phyloP scores from a whole-genome alignment of 2,329 filamentous ascomycete genomes.

The Neonectria neomacrospora region DNA sequence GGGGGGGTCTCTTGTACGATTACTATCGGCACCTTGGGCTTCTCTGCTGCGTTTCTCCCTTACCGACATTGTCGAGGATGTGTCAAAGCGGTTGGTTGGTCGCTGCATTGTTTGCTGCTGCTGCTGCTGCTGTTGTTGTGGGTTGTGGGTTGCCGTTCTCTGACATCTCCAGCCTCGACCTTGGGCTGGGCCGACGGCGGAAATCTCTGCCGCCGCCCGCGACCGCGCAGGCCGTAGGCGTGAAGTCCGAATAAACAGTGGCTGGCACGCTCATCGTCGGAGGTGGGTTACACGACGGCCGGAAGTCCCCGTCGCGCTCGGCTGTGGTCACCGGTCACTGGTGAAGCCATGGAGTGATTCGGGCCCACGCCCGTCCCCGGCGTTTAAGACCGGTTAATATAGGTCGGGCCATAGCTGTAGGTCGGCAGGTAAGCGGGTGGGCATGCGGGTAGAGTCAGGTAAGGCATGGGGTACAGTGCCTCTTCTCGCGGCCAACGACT shows the following conservation, averaged over 20 bases:
- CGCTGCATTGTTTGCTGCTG: not conserved
- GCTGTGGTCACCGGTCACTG: not conserved
- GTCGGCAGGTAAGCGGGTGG: not conserved
- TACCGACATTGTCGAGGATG: not conserved
- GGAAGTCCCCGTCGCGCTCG: slow-evolving; percentile 2
- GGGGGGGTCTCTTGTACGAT: not conserved
- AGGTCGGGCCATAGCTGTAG: not conserved
- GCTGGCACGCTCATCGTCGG: not conserved
- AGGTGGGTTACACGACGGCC: slow-evolving; percentile 7
- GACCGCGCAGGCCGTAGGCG: not conserved
- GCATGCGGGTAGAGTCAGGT: not conserved
- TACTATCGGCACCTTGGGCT: not conserved
- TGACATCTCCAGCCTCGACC: not conserved
- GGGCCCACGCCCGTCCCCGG: not conserved
- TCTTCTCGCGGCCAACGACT: not conserved
- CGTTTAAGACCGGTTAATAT: slow-evolving; percentile 11
- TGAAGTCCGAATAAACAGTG: slow-evolving; percentile 1
- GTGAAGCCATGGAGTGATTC: slow-evolving; percentile 3
- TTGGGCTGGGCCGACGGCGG: not conserved
- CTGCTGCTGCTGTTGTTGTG: too few relatives aligned
- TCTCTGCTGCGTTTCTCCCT: not conserved
- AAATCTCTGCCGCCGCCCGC: not conserved
- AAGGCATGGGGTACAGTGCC: not conserved
- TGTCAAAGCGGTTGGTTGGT: not conserved
- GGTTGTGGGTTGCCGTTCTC: not conserved